Conservation (phyloP, 371 early-diverging fungal species). For the Actinomucor elegans region DNA sequence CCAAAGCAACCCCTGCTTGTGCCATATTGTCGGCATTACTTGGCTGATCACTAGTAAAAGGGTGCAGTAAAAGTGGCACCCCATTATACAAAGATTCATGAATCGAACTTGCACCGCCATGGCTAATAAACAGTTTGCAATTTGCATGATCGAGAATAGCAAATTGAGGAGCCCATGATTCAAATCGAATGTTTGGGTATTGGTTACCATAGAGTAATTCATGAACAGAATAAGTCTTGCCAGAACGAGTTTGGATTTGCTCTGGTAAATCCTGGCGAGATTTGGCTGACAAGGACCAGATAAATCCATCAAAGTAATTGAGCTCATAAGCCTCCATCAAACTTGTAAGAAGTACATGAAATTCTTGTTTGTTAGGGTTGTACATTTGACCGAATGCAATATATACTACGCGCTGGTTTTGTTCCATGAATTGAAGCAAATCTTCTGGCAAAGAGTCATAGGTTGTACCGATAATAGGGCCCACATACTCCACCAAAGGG, state of each 20-base stretch:
- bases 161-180: constrained; percentile 42
- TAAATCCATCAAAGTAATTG: constrained; percentile 31
- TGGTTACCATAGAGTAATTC: constrained; percentile 10
- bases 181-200: constrained; percentile 17
- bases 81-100: constrained; percentile 36
- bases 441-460: constrained; percentile 9
- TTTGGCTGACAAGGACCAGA: constrained; percentile 27
- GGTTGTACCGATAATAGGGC: constrained; percentile 27
- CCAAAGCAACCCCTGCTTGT: constrained; percentile 3
- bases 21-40: constrained; percentile 17
- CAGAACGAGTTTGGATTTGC: constrained; percentile 12
- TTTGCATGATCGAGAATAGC: constrained; percentile 38
- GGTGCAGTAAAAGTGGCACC: constrained; percentile 26
- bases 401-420: constrained; percentile 26
- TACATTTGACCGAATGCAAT: constrained; percentile 44
- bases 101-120: constrained; percentile 40
- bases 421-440: constrained; percentile 13
- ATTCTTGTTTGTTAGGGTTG: constrained; percentile 4
- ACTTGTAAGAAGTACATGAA: constrained; percentile 14
- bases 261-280: constrained; percentile 8
- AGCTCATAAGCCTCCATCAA: constrained; percentile 21
- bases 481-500: constrained; percentile 34
- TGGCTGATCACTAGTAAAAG: constrained; percentile 45
- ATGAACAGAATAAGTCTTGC: not conserved
- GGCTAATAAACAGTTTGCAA: constrained; percentile 36